Evolutionary conservation across 768 basidiomycete species (phyloP).

Genomic region (Calocera viscosa): DNA sequence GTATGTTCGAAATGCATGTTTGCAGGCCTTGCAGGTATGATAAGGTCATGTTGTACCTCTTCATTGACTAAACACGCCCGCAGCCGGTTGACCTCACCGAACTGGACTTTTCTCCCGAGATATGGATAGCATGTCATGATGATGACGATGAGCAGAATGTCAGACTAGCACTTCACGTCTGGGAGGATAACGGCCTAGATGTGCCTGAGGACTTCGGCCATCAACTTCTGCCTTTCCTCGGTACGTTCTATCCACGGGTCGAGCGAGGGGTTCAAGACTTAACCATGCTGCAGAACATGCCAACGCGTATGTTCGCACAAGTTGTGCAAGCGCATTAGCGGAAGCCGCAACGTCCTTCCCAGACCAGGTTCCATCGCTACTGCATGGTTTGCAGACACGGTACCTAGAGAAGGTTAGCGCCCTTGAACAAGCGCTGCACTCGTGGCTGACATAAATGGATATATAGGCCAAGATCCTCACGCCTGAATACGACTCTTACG

Average conservation of each 20-base stretch:
- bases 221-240: conserved; percentile 52
- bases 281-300: conserved; percentile 47
- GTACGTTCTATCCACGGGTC: conserved; percentile 35
- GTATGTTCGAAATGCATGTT: conserved; percentile 72
- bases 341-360: conserved; percentile 51
- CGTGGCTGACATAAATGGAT: conserved; percentile 3
- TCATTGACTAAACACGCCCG: neutral
- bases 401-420: conserved; percentile 68
- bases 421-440: neutral
- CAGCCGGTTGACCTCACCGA: conserved; percentile 93
- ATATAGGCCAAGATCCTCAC: conserved; percentile 66
- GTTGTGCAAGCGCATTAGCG: conserved; percentile 58
- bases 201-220: conserved; percentile 55
- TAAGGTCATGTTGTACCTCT: conserved; percentile 5
- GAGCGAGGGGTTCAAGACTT: neutral
- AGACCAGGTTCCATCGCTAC: conserved; percentile 31
- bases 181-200: conserved; percentile 94
- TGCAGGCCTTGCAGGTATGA: conserved; percentile 78
- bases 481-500: conserved; percentile 89
- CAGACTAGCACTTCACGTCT: conserved; percentile 62
- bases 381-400: conserved; percentile 45
- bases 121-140: conserved; percentile 84
- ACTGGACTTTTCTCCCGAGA: conserved; percentile 76
- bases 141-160: conserved; percentile 82
- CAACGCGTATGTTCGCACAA: conserved; percentile 64